phyloP scores from a whole-genome alignment of 1,284 basidiomycete species.

The Ustanciosporium gigantosporum region DNA sequence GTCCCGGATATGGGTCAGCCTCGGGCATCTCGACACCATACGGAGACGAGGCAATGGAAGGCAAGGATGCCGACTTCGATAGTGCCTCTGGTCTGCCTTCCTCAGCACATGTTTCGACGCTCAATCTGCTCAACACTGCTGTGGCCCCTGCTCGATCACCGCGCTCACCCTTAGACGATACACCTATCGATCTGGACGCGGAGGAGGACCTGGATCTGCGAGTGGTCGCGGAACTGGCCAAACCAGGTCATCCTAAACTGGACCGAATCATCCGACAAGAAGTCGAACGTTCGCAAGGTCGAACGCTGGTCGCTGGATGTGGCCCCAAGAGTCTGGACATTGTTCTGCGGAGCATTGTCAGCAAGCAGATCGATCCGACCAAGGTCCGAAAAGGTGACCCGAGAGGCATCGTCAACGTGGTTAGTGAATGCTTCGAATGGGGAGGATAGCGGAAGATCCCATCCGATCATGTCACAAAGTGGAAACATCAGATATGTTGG shows the following conservation, averaged over 20 bases:
- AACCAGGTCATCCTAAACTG: slow-evolving; percentile 75
- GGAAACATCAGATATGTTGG: too few relatives aligned
- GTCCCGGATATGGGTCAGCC: neutral
- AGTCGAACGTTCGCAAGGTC: slow-evolving; percentile 67
- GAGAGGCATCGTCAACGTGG: slow-evolving; percentile 64
- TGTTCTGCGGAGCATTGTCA: slow-evolving; percentile 72
- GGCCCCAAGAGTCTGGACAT: slow-evolving; percentile 75
- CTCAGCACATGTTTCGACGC: slow-evolving; percentile 23
- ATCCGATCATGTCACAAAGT: too few relatives aligned
- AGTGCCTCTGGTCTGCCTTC: neutral
- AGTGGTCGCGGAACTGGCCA: slow-evolving; percentile 71
- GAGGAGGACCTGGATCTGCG: slow-evolving; percentile 72
- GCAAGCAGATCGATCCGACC: slow-evolving; percentile 68
- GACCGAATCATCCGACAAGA: slow-evolving; percentile 72
- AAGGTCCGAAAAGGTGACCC: slow-evolving; percentile 69
- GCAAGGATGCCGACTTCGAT: neutral
- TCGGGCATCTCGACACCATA: neutral
- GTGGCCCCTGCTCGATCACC: slow-evolving; percentile 4
- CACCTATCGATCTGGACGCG: slow-evolving; percentile 66
- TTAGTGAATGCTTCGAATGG: slow-evolving; percentile 55
- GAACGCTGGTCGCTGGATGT: slow-evolving; percentile 75
- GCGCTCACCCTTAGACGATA: slow-evolving; percentile 28
- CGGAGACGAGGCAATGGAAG: neutral
- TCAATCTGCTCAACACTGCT: slow-evolving; percentile 21
- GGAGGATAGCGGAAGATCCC: slow-evolving; percentile 27